phyloP scores from a whole-genome alignment of 345 rosid species.

The Aurinia saxatilis region DNA sequence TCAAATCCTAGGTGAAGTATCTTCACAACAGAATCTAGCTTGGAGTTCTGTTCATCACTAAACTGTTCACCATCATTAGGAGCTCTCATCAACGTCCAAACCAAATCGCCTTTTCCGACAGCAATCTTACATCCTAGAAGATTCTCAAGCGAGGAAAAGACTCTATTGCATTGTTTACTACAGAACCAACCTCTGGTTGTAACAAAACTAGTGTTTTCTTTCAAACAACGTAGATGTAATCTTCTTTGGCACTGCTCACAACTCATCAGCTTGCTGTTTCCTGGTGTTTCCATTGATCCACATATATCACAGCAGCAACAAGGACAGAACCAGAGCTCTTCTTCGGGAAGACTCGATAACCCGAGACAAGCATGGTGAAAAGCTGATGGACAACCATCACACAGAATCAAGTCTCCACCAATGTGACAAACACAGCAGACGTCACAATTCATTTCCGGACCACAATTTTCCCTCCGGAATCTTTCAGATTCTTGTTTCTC shows the following conservation, averaged over 20 bases:
- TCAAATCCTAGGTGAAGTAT: constrained; percentile 76
- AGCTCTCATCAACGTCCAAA: constrained; percentile 56
- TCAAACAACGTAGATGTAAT: constrained; percentile 45
- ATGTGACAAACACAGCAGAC: constrained; percentile 40
- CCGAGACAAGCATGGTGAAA: constrained; percentile 46
- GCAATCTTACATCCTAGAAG: constrained; percentile 45
- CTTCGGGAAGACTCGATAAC: constrained; percentile 42
- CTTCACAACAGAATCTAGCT: constrained; percentile 43
- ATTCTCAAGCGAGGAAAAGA: constrained; percentile 27
- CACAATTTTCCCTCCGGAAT: not conserved
- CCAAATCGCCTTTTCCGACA: constrained; percentile 36
- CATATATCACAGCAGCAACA: constrained; percentile 66
- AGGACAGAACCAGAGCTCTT: constrained; percentile 68
- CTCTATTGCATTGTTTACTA: constrained; percentile 37
- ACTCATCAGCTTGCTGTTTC: constrained; percentile 1
- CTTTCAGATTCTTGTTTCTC: not conserved
- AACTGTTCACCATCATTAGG: constrained; percentile 18
- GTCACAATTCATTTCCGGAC: constrained; percentile 2
- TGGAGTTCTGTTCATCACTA: constrained; percentile 31
- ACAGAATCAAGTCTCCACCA: constrained; percentile 50
- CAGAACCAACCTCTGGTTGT: constrained; percentile 44
- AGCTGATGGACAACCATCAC: constrained; percentile 54
- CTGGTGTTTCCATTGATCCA: constrained; percentile 7
- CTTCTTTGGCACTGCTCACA: constrained; percentile 58
- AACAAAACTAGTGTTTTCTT: constrained; percentile 5